Base-by-base conservation (phyloP, 139 green algal genomes). In the Coelastrella sp. region DNA sequence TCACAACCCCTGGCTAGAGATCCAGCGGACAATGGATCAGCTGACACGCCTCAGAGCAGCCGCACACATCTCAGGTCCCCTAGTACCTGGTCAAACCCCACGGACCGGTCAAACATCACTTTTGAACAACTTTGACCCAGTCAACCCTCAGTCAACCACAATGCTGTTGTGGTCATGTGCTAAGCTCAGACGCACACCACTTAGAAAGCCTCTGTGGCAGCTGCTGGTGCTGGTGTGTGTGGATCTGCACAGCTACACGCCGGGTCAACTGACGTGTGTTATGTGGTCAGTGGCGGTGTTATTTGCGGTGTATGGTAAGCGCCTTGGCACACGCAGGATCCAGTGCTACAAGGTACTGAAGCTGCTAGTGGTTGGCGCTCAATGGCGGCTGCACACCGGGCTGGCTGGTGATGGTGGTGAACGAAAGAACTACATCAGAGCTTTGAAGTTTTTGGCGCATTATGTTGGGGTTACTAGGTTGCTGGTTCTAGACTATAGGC, bases 271-370 rank as follows among this genome's bases (percentile, higher is more conserved):
- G n/a, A 71, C 59, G 11, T n/a, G 13, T 60, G 59, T 86, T 3
- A 74, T 86, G 80, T 56, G 64, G 59, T 74, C 59, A 56, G 16
- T 74, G 2, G 80, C 57, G 19, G n/a, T 74, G 11, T 23, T 86
- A 20, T 13, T 86, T 4, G 8, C n/a, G 5, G n/a, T 60, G 10
- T 5, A 47, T 13, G 80, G 79, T 57, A 56, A 84, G 19, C 54
- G 68, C 47, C 56, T 61, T 56, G 64, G 61, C 61, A 13, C 61
- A 10, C 8, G 11, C 61, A 71, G 61, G 61, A 56, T 74, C 14
- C 80, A 86, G 59, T 86, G 80, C 23, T 59, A 74, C n/a, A 75
- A 10, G n/a, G 19, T 86, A 11, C n/a, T 86, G 80, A 74, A 86
- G 59, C 22, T 74, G 58, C 59, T 86, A 22, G 58, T 71, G 5